phyloP scores from a whole-genome alignment of 768 basidiomycete species.

The Pulveroboletus sp. region DNA sequence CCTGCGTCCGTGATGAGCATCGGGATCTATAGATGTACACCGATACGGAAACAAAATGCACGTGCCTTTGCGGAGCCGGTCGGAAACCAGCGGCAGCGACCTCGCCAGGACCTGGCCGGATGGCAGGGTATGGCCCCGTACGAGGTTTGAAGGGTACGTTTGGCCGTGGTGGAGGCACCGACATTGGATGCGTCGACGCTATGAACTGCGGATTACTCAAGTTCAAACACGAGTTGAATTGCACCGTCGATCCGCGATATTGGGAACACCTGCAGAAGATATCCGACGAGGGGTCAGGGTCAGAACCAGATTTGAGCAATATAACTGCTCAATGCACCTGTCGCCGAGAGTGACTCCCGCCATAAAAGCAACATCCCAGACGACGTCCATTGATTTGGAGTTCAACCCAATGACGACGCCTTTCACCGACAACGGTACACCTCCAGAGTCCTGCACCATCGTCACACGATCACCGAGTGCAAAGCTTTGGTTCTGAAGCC shows the following conservation, averaged over 20 bases:
- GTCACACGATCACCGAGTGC: constrained; percentile 88
- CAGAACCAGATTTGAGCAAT: neutral
- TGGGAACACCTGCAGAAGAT: constrained; percentile 64
- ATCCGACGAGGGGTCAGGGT: neutral
- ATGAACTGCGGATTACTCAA: constrained; percentile 82
- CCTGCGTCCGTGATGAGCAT: constrained; percentile 9
- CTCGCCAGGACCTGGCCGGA: constrained; percentile 54
- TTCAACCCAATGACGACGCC: constrained; percentile 92
- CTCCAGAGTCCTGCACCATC: constrained; percentile 93
- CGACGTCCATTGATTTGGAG: constrained; percentile 83
- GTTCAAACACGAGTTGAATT: constrained; percentile 87
- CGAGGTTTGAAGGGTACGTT: constrained; percentile 59
- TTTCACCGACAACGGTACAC: constrained; percentile 85
- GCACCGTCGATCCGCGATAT: constrained; percentile 87
- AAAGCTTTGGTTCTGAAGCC: constrained; percentile 86
- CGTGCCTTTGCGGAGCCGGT: constrained; percentile 39
- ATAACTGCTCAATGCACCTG: constrained; percentile 41
- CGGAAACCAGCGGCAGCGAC: constrained; percentile 59
- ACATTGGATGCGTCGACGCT: constrained; percentile 62
- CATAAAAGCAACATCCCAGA: constrained; percentile 97
- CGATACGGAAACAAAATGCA: neutral
- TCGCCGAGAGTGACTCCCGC: constrained; percentile 83
- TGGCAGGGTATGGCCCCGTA: constrained; percentile 58
- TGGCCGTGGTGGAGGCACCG: constrained; percentile 43
- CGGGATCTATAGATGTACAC: neutral